Evolutionary conservation across 1,139 yeast genomes (phyloP).

Genomic region (Pichia sp.): DNA sequence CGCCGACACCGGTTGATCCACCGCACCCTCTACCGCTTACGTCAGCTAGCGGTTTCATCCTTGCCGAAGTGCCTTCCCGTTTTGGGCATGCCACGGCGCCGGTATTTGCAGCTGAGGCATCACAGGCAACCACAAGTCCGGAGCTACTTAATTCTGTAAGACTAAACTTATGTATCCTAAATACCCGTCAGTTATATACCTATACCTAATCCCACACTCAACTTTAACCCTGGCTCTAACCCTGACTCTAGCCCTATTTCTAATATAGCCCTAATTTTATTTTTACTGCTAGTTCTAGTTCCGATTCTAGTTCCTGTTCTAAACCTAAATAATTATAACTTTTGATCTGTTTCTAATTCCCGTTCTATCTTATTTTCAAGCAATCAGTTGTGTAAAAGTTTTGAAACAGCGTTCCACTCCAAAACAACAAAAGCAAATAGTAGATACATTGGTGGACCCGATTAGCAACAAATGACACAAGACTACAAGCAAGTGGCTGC

Average conservation of each 20-base stretch:
- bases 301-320: too few relatives aligned
- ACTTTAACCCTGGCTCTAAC: too few relatives aligned
- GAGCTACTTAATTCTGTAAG: not conserved
- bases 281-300: too few relatives aligned
- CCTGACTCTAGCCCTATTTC: too few relatives aligned
- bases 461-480: conserved; percentile 9
- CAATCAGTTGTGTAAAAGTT: too few relatives aligned
- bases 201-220: not conserved
- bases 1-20: too few relatives aligned
- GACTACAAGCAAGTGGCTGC: conserved; percentile 23
- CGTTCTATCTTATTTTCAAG: too few relatives aligned
- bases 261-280: too few relatives aligned
- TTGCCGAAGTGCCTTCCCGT: conserved; percentile 1
- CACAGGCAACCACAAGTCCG: not conserved
- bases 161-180: not conserved
- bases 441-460: not conserved
- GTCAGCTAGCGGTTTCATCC: not conserved
- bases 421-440: too few relatives aligned
- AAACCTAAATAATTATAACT: too few relatives aligned
- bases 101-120: not conserved
- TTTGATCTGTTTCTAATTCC: too few relatives aligned
- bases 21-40: not conserved
- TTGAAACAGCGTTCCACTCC: too few relatives aligned
- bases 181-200: not conserved
- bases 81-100: not conserved